phyloP scores from a whole-genome alignment of 2,329 filamentous ascomycete genomes.

The Aspergillus costaricaensis region DNA sequence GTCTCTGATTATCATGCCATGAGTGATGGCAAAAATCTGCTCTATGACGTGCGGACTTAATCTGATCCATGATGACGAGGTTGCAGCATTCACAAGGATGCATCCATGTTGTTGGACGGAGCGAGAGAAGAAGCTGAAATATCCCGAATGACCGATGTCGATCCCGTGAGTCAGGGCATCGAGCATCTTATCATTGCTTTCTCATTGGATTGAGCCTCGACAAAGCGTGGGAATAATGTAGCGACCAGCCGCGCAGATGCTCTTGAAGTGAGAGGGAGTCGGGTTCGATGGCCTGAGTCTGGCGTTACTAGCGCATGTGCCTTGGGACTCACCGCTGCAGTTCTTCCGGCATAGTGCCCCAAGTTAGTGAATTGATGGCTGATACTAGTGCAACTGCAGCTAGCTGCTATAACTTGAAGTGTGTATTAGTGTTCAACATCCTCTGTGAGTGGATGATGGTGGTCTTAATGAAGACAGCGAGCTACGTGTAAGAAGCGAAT shows the following conservation, averaged over 20 bases:
- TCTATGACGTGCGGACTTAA: not conserved
- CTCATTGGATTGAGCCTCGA: not conserved
- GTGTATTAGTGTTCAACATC: not conserved
- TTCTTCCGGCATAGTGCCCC: not conserved
- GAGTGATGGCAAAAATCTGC: not conserved
- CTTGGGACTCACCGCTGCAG: not conserved
- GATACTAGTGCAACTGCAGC: not conserved
- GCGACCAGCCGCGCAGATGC: not conserved
- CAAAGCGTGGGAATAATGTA: not conserved
- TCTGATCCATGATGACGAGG: not conserved
- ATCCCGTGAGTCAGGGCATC: not conserved
- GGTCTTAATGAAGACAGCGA: not conserved
- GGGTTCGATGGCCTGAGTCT: not conserved
- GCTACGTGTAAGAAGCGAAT: not conserved
- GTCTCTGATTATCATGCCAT: slow-evolving; percentile 4
- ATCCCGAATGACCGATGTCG: not conserved
- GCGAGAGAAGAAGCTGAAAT: not conserved
- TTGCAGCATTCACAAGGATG: not conserved
- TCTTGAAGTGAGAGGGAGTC: not conserved
- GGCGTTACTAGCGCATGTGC: not conserved
- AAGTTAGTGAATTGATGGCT: not conserved
- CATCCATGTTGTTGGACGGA: not conserved
- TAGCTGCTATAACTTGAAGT: not conserved
- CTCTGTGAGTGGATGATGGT: not conserved
- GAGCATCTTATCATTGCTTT: not conserved